phyloP scores from a whole-genome alignment of 2,329 filamentous ascomycete species.

The Byssochlamys sp. region DNA sequence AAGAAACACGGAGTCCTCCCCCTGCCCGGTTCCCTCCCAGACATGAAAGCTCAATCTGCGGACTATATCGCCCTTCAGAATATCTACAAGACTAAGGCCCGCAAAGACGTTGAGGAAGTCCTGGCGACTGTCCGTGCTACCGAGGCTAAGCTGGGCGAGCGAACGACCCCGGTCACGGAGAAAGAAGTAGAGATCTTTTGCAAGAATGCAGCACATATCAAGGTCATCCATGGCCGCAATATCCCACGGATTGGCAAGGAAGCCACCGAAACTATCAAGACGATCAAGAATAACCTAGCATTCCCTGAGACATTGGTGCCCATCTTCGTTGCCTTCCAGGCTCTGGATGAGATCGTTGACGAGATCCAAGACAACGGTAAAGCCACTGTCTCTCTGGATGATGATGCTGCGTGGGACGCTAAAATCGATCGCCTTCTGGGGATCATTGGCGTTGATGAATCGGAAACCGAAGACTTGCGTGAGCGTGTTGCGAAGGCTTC shows the following conservation, averaged over 20 bases:
- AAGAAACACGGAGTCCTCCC: constrained; percentile 63
- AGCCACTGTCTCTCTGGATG: constrained; percentile 19
- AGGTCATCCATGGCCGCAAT: constrained; percentile 61
- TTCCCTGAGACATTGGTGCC: constrained; percentile 53
- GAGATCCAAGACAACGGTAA: constrained; percentile 42
- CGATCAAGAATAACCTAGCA: constrained; percentile 27
- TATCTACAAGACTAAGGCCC: constrained; percentile 83
- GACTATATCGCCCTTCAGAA: constrained; percentile 87
- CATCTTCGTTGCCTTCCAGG: constrained; percentile 58
- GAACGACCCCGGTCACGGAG: constrained; percentile 45
- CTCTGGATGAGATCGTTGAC: constrained; percentile 37
- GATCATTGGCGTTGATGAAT: constrained; percentile 29
- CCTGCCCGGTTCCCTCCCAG: constrained; percentile 75
- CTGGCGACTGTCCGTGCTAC: constrained; percentile 51
- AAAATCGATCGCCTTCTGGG: constrained; percentile 20
- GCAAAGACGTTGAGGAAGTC: constrained; percentile 67
- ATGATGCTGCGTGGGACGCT: constrained; percentile 22
- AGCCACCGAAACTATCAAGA: constrained; percentile 34
- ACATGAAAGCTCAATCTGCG: constrained; percentile 91
- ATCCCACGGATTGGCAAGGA: constrained; percentile 42
- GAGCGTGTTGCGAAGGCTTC: constrained; percentile 47
- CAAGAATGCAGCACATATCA: constrained; percentile 88
- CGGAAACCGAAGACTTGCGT: constrained; percentile 41
- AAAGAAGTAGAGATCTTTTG: constrained; percentile 83
- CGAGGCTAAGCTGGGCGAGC: constrained; percentile 43